Evolutionary conservation across 108 stramenopile genomes (phyloP).

Genomic region (Aurantiochytrium sp.): DNA sequence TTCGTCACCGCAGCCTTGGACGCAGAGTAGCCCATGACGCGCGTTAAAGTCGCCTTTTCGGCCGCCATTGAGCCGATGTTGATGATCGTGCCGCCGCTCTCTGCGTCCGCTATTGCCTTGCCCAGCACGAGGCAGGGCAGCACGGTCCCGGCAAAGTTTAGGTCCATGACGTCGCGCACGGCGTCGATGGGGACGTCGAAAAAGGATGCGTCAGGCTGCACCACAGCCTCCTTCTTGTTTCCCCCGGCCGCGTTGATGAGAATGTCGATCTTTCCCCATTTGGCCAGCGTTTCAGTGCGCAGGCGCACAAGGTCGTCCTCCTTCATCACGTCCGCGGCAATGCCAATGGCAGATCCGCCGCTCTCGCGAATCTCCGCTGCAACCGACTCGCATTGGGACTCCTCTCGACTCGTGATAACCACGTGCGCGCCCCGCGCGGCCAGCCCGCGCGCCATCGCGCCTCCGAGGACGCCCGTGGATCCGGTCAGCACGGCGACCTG

Average conservation of each 20-base stretch:
- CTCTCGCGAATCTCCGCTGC: background rate
- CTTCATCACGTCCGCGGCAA: background rate
- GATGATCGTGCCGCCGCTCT: background rate
- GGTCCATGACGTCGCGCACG: background rate
- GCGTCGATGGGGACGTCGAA: slow-evolving; percentile 12
- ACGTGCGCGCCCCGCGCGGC: background rate
- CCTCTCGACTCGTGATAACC: background rate
- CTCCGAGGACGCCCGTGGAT: background rate
- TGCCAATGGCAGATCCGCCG: background rate
- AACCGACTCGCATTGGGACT: background rate
- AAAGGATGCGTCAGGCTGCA: background rate
- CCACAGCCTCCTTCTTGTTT: background rate
- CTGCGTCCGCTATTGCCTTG: background rate
- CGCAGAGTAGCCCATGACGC: slow-evolving; percentile 30
- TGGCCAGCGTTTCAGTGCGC: background rate
- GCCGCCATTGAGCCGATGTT: slow-evolving; percentile 15
- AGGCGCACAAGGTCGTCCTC: background rate
- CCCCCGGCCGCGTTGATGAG: slow-evolving; percentile 24
- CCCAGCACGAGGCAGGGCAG: background rate
- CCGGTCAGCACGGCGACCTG: background rate
- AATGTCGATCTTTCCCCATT: slow-evolving; percentile 23
- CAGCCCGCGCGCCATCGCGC: slow-evolving; percentile 16
- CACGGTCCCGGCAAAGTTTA: background rate
- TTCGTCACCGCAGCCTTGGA: slow-evolving; percentile 19
- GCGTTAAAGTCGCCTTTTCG: background rate